Conservation (phyloP, 805 yeast genomes). For the Maudiozyma turicensis region DNA sequence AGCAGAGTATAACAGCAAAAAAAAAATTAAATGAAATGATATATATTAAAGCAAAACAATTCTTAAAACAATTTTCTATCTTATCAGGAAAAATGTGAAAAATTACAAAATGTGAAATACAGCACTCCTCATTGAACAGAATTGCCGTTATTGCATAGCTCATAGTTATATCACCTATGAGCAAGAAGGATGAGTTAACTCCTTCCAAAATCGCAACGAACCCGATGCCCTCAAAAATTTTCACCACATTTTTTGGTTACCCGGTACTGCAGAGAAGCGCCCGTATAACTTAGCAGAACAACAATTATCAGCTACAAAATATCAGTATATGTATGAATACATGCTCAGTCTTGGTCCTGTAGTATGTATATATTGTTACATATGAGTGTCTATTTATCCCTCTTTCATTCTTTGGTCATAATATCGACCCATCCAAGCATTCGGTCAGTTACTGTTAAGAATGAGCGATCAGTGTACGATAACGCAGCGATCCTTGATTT, state of each 20-base stretch:
- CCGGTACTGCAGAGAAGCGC: neutral
- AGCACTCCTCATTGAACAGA: no score
- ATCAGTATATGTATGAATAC: neutral
- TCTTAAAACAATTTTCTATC: no score
- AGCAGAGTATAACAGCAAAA: no score
- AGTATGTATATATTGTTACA: neutral
- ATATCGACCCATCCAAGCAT: conserved; percentile 17
- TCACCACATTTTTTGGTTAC: neutral
- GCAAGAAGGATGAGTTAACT: neutral
- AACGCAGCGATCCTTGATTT: conserved; percentile 15
- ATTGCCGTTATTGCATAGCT: no score
- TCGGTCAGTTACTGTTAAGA: conserved; percentile 8
- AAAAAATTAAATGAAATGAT: no score
- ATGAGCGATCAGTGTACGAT: conserved; percentile 5
- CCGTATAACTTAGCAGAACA: no score
- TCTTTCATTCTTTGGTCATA: conserved; percentile 2
- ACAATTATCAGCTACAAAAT: neutral
- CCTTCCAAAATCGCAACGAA: neutral
- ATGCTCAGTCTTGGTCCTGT: neutral
- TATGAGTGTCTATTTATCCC: neutral
- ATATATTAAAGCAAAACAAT: no score
- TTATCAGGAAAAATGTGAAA: no score
- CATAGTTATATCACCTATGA: no score
- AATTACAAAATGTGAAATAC: no score
- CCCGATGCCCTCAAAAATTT: neutral